Percentiles rank a stretch among this genome's conserved stretches.
Evolutionary conservation across 495 filamentous ascomycete genomes (phyloP).

Genomic region (Penicillium turbatum): DNA sequence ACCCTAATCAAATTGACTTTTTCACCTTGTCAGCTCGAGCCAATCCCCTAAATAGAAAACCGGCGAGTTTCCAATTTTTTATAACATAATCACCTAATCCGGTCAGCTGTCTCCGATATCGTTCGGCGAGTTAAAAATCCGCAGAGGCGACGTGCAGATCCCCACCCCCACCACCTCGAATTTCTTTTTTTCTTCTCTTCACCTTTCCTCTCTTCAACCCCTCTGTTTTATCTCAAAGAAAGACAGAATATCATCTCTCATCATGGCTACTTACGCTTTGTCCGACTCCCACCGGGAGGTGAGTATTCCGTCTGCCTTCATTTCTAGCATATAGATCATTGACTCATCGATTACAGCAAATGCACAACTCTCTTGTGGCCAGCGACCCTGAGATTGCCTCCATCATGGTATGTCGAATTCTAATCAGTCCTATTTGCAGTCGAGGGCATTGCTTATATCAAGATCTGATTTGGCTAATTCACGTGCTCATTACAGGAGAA

Average conservation of each 20-base stretch:
- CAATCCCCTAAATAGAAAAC: neutral
- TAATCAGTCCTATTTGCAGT: neutral
- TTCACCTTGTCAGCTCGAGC: neutral
- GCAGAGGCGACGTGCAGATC: constrained; percentile 25
- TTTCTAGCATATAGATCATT: constrained; percentile 28
- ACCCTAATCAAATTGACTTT: neutral
- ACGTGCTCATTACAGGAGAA: constrained; percentile 55
- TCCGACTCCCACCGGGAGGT: constrained; percentile 85
- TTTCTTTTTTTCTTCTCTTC: constrained; percentile 16
- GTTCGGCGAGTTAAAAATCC: constrained; percentile 3
- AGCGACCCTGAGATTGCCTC: constrained; percentile 86
- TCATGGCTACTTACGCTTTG: constrained; percentile 69
- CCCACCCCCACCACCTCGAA: constrained; percentile 23
- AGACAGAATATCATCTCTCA: constrained; percentile 24
- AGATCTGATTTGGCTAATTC: constrained; percentile 6
- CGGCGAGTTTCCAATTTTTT: neutral
- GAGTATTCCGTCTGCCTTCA: constrained; percentile 33
- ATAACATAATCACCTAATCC: constrained; percentile 17
- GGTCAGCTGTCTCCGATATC: constrained; percentile 29
- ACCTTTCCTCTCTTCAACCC: constrained; percentile 7
- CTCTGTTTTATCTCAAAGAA: constrained; percentile 10
- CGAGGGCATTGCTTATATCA: neutral
- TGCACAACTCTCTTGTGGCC: constrained; percentile 80
- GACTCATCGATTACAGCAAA: constrained; percentile 65
- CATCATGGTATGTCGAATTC: constrained; percentile 82